Conservation (phyloP, 2,329 filamentous ascomycete species). For the Cordyceps pruinosa region DNA sequence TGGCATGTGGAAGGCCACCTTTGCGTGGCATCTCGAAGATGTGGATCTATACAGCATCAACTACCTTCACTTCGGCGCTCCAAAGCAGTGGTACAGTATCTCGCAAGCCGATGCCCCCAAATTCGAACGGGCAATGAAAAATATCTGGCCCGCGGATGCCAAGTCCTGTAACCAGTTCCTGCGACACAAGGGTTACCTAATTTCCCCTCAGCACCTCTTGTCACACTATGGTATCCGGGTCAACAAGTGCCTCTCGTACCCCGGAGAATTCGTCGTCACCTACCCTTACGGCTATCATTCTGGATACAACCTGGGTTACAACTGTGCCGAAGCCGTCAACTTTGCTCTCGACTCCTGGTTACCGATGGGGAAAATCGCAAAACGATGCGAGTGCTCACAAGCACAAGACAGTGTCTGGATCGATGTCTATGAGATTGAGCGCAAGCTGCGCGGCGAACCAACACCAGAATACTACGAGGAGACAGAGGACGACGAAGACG, state of each 20-base stretch:
- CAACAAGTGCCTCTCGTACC: constrained; percentile 91
- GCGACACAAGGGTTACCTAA: constrained; percentile 94
- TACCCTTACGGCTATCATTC: constrained; percentile 99
- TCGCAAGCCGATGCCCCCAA: constrained; percentile 88
- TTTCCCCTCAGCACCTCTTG: constrained; percentile 81
- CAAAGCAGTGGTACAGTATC: constrained; percentile 99
- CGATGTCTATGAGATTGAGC: constrained; percentile 91
- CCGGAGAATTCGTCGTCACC: constrained; percentile 96
- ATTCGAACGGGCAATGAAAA: constrained; percentile 93
- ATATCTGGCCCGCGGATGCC: constrained; percentile 87
- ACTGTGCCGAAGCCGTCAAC: constrained; percentile 97
- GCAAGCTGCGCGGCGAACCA: constrained; percentile 83
- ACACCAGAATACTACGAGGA: constrained; percentile 71
- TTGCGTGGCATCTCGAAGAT: constrained; percentile 97
- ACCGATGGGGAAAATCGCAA: constrained; percentile 88
- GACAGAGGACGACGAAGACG: constrained; percentile 59
- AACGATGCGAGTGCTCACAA: constrained; percentile 91
- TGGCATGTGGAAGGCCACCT: constrained; percentile 99
- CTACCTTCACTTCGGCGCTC: constrained; percentile 96
- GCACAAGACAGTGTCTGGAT: constrained; percentile 98
- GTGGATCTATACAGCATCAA: constrained; percentile 99
- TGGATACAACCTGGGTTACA: constrained; percentile 95
- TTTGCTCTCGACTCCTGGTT: constrained; percentile 95
- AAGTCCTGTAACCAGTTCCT: constrained; percentile 96
- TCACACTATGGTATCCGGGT: constrained; percentile 91